phyloP scores from a whole-genome alignment of 2,329 filamentous ascomycete species.

The Fusarium tanahbumbuense region DNA sequence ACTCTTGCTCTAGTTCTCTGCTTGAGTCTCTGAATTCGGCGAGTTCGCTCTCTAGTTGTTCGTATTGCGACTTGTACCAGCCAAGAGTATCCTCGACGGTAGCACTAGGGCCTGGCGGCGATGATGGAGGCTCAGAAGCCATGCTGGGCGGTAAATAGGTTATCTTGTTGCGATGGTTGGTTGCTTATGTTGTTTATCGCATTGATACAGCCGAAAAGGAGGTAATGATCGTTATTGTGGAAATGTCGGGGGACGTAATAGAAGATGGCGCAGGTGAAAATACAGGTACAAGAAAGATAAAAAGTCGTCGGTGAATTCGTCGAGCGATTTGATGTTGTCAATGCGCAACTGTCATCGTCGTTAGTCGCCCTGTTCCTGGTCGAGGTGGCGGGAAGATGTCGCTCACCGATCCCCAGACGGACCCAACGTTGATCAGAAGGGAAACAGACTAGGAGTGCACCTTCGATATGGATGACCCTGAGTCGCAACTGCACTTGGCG shows the following conservation, averaged over 20 bases:
- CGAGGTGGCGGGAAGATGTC: slow-evolving; percentile 36
- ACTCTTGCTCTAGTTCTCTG: slow-evolving; percentile 90
- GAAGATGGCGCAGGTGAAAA: slow-evolving; percentile 19
- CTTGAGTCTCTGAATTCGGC: slow-evolving; percentile 94
- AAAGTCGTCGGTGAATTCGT: slow-evolving; percentile 20
- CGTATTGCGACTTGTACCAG: slow-evolving; percentile 97
- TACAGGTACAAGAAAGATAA: slow-evolving; percentile 12
- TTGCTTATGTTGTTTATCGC: slow-evolving; percentile 32
- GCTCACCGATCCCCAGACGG: slow-evolving; percentile 43
- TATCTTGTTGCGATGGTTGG: slow-evolving; percentile 17
- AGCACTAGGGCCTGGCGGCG: slow-evolving; percentile 66
- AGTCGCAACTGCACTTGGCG: slow-evolving; percentile 35
- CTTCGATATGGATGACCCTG: slow-evolving; percentile 16
- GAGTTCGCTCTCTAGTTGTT: slow-evolving; percentile 89
- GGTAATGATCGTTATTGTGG: slow-evolving; percentile 20
- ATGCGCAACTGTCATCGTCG: slow-evolving; percentile 31
- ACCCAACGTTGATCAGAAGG: slow-evolving; percentile 31
- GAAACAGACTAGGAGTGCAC: slow-evolving; percentile 20
- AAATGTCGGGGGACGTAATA: slow-evolving; percentile 10
- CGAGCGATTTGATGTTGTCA: slow-evolving; percentile 11
- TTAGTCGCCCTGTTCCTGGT: slow-evolving; percentile 33
- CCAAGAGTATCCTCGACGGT: slow-evolving; percentile 79
- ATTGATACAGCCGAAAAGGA: slow-evolving; percentile 21
- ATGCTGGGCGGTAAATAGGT: slow-evolving; percentile 51
- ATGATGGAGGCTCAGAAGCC: slow-evolving; percentile 69